These are phyloP conservation scores for Stephania japonica DNA, from an alignment of 164 flowering plant species.

Conservation along the genomic window DNA sequence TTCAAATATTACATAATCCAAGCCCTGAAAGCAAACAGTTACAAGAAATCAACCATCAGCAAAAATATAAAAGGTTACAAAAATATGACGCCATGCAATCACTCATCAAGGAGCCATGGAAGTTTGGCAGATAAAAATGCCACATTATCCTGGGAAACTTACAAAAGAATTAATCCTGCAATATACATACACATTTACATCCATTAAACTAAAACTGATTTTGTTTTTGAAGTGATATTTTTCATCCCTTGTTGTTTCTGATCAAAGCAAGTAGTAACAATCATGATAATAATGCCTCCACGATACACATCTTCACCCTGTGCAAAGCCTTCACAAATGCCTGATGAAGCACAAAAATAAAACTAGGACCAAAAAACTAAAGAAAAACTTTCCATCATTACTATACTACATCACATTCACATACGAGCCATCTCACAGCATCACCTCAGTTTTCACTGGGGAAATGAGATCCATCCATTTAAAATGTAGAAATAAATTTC, in stretches of 20 bases:
- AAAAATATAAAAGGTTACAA: not conserved
- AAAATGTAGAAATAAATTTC: not conserved
- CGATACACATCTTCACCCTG: too few relatives aligned
- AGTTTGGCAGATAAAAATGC: too few relatives aligned
- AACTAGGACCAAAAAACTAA: not conserved
- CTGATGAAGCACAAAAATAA: not conserved
- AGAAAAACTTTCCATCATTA: not conserved
- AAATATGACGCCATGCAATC: not conserved
- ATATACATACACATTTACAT: too few relatives aligned
- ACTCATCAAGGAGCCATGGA: not conserved
- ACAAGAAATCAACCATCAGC: not conserved
- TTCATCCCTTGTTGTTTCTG: too few relatives aligned
- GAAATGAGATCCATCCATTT: not conserved
- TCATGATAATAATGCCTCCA: too few relatives aligned
- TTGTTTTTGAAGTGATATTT: too few relatives aligned
- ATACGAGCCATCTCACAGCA: not conserved
- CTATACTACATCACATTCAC: not conserved
- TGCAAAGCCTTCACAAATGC: not conserved
- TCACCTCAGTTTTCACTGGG: not conserved
- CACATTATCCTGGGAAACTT: too few relatives aligned
- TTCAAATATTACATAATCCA: conserved; percentile 56
- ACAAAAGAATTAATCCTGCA: too few relatives aligned
- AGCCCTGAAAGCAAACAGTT: conserved; percentile 33
- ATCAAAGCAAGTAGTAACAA: too few relatives aligned
- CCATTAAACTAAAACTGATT: too few relatives aligned